Conservation (phyloP, 1,139 yeast species). For the Lodderomyces jiufengensis region DNA sequence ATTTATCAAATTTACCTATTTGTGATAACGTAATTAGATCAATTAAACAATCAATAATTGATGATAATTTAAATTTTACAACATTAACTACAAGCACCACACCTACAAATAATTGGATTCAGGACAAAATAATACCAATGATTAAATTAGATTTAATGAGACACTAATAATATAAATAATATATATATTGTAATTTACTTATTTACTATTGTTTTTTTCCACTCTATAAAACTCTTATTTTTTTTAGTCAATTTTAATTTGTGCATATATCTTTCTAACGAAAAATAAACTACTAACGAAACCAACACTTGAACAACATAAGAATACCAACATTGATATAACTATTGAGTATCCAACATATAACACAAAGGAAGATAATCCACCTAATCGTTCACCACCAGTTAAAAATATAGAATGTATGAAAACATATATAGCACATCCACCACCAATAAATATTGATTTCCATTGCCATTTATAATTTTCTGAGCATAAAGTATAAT, state of each 20-base stretch:
- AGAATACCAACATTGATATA: conserved; percentile 67
- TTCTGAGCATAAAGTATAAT: conserved; percentile 84
- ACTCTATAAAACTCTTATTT: not conserved
- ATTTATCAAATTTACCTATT: conserved; percentile 17
- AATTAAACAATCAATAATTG: conserved; percentile 25
- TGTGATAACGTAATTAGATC: conserved; percentile 24
- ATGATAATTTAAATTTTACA: conserved; percentile 28
- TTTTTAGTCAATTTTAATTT: conserved; percentile 72
- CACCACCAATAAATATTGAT: conserved; percentile 83
- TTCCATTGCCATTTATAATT: conserved; percentile 99
- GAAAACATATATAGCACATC: conserved; percentile 81
- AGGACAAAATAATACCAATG: conserved; percentile 14
- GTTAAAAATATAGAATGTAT: conserved; percentile 77
- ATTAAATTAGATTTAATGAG: conserved; percentile 14
- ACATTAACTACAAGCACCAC: conserved; percentile 7
- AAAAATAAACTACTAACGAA: conserved; percentile 72
- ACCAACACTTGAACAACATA: conserved; percentile 88
- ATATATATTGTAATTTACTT: not conserved
- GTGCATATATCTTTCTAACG: conserved; percentile 74
- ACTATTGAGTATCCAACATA: conserved; percentile 84
- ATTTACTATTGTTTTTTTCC: too few relatives aligned
- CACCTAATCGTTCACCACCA: conserved; percentile 62
- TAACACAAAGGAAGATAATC: conserved; percentile 70
- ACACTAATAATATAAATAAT: conserved; percentile 22
- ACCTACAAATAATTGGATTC: conserved; percentile 24